phyloP scores from a whole-genome alignment of 1,139 yeast species.

The Scheffersomyces lignicola region DNA sequence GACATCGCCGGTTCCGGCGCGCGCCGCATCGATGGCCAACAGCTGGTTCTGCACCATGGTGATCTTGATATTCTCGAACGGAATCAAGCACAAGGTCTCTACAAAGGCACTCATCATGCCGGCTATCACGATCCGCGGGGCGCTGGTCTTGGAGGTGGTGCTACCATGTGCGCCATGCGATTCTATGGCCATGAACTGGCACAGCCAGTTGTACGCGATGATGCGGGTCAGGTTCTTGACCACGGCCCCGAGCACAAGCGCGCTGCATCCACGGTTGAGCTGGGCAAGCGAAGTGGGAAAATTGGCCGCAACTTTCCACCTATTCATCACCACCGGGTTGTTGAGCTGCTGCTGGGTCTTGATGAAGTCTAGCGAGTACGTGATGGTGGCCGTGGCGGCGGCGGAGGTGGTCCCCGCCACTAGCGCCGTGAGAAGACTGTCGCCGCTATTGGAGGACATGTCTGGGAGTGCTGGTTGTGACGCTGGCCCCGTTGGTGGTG shows the following conservation, averaged over 20 bases:
- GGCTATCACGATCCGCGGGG: slow-evolving; percentile 76
- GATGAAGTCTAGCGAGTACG: slow-evolving; percentile 83
- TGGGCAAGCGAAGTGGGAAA: slow-evolving; percentile 41
- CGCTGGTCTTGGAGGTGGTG: slow-evolving; percentile 49
- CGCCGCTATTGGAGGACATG: slow-evolving; percentile 16
- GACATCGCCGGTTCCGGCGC: slow-evolving; percentile 16
- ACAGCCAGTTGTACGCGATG: slow-evolving; percentile 72
- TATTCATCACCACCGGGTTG: slow-evolving; percentile 33
- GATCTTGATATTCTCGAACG: slow-evolving; percentile 86
- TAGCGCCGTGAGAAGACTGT: slow-evolving; percentile 57
- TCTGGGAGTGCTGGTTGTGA: too few species aligned
- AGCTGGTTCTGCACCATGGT: slow-evolving; percentile 75
- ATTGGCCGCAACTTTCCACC: slow-evolving; percentile 39
- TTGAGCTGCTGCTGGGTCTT: slow-evolving; percentile 74
- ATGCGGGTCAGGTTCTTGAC: slow-evolving; percentile 73
- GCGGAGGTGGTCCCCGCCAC: slow-evolving; percentile 79
- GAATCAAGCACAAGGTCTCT: slow-evolving; percentile 83
- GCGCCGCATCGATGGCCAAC: slow-evolving; percentile 33
- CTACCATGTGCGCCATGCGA: slow-evolving; percentile 30
- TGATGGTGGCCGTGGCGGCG: slow-evolving; percentile 63
- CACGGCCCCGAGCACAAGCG: slow-evolving; percentile 74
- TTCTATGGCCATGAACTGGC: slow-evolving; percentile 70
- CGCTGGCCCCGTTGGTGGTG: too few species aligned
- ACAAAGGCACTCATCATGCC: slow-evolving; percentile 82
- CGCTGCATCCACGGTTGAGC: slow-evolving; percentile 74